A percentile compares a stretch with the other conserved stretches of the same genome.
phyloP scores from a whole-genome alignment of 2,329 filamentous ascomycete species.

The Cryphonectria parasitica region DNA sequence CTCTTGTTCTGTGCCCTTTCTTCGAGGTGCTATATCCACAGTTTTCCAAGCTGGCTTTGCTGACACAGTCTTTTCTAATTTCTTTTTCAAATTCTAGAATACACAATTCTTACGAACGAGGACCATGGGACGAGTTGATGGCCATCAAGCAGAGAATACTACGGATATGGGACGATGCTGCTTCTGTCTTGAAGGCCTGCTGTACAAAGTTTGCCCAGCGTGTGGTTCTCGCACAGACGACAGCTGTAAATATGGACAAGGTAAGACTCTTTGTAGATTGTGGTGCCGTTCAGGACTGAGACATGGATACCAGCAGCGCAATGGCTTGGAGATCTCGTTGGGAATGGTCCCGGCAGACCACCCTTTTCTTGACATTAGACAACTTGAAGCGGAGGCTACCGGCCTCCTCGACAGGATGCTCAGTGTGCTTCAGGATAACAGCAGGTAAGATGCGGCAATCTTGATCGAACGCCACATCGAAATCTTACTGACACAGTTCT shows the following conservation, averaged over 20 bases:
- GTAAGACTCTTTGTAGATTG: constrained; percentile 41
- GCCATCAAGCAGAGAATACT: constrained; percentile 89
- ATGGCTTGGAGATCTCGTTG: constrained; percentile 82
- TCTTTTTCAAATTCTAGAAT: constrained; percentile 59
- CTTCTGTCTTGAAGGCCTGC: constrained; percentile 80
- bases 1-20: neutral
- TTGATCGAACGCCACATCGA: constrained; percentile 15
- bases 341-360: constrained; percentile 85
- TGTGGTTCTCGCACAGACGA: constrained; percentile 88
- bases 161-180: constrained; percentile 81
- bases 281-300: neutral
- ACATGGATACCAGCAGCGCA: constrained; percentile 52
- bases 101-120: constrained; percentile 78
- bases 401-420: constrained; percentile 90
- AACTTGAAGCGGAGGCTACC: constrained; percentile 89
- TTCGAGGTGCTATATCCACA: neutral
- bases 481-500: constrained; percentile 33
- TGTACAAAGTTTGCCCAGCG: constrained; percentile 98
- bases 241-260: constrained; percentile 73
- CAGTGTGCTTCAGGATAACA: constrained; percentile 81
- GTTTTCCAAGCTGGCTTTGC: neutral
- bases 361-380: constrained; percentile 74
- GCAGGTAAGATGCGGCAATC: constrained; percentile 61
- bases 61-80: neutral
- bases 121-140: constrained; percentile 86